Evolutionary conservation across 176 grass and related monocot species (phyloP).

Genomic region (Avena eriantha): DNA sequence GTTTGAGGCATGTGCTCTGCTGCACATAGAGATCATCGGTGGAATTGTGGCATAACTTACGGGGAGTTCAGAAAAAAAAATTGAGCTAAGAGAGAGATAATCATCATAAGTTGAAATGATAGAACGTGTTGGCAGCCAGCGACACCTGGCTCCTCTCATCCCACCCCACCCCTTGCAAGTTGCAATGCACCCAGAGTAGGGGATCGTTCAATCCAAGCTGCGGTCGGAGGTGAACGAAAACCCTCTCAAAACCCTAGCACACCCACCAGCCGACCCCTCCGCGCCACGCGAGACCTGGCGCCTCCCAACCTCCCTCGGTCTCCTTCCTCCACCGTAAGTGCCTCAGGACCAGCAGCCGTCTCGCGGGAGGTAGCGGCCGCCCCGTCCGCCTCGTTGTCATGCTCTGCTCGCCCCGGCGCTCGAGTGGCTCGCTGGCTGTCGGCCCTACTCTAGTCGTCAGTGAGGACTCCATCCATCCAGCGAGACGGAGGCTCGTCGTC

Average conservation of each 20-base stretch:
- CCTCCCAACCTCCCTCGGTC: background rate
- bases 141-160: conserved; percentile 2
- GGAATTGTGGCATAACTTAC: conserved; percentile 9
- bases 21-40: background rate
- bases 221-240: background rate
- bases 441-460: background rate
- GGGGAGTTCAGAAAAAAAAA: background rate
- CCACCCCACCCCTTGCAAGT: background rate
- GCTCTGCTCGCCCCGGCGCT: too few relatives aligned
- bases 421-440: background rate
- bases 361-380: too few relatives aligned
- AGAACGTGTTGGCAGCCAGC: background rate
- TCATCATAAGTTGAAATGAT: conserved; percentile 13
- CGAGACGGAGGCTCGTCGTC: background rate
- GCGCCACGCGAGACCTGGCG: background rate
- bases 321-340: background rate
- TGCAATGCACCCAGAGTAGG: background rate
- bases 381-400: background rate
- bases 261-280: background rate
- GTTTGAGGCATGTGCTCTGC: background rate
- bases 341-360: too few relatives aligned
- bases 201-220: background rate
- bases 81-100: conserved; percentile 17
- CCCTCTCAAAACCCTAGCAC: background rate
- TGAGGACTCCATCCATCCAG: too few relatives aligned